A percentile compares a stretch with the other conserved stretches of the same genome.
phyloP scores from a whole-genome alignment of 768 basidiomycete genomes.

The Fomitopsis pulvina region DNA sequence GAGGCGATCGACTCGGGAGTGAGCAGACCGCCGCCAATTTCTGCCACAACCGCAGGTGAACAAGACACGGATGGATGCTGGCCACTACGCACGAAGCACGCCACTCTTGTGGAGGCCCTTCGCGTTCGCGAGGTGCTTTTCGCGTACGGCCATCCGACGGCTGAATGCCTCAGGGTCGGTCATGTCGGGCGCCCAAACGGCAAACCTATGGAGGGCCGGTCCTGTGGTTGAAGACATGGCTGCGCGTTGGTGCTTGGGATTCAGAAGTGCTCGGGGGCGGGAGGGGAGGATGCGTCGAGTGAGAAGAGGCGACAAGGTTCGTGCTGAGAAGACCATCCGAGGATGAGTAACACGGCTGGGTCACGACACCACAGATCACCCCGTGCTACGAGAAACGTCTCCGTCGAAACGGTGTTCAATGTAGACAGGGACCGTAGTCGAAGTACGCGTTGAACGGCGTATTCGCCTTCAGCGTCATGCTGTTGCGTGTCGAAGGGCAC shows the following conservation, averaged over 20 bases:
- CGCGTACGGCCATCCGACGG: slow-evolving; percentile 50
- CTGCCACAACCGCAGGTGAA: slow-evolving; percentile 25
- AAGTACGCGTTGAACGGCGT: no score
- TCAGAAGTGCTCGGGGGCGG: neutral
- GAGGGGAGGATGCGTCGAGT: neutral
- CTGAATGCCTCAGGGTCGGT: slow-evolving; percentile 50
- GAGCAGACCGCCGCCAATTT: slow-evolving; percentile 50
- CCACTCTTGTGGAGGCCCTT: slow-evolving; percentile 36
- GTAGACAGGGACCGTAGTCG: no score
- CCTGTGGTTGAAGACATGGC: neutral
- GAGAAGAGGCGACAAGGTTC: neutral
- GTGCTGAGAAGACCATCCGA: no score
- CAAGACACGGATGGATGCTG: neutral
- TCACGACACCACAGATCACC: no score
- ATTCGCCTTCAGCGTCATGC: no score
- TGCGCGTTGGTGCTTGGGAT: neutral
- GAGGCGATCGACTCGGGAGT: slow-evolving; percentile 50
- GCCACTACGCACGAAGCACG: slow-evolving; percentile 39
- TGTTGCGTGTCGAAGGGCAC: no score
- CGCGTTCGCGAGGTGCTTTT: slow-evolving; percentile 42
- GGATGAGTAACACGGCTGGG: no score
- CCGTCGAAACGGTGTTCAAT: no score
- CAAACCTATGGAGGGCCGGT: slow-evolving; percentile 27
- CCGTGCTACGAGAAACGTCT: no score
- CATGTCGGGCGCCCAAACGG: slow-evolving; percentile 65